Evolutionary conservation across 768 basidiomycete species (phyloP).

Genomic region (Hygrophoropsis aurantiaca): DNA sequence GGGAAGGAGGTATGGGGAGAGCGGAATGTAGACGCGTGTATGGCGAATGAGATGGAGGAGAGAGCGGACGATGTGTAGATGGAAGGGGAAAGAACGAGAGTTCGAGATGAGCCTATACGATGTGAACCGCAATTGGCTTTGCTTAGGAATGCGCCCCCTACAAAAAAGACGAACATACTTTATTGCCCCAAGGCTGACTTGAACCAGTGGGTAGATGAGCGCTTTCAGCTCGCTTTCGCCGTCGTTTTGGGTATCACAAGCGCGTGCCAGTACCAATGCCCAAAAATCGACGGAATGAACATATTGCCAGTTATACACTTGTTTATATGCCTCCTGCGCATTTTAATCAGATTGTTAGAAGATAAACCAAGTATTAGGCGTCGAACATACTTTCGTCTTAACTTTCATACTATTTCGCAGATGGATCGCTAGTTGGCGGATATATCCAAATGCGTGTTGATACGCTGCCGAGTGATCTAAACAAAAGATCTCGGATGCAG

Average conservation of each 20-base stretch:
- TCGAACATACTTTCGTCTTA: slow-evolving; percentile 65
- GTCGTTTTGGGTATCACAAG: slow-evolving; percentile 63
- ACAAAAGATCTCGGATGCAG: slow-evolving; percentile 89
- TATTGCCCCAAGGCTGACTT: slow-evolving; percentile 90
- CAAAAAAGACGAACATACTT: slow-evolving; percentile 57
- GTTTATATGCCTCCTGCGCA: slow-evolving; percentile 80
- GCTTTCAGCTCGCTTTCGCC: slow-evolving; percentile 78
- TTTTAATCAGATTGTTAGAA: slow-evolving; percentile 8
- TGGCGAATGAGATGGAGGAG: slow-evolving; percentile 82
- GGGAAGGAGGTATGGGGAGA: slow-evolving; percentile 84
- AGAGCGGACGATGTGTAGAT: slow-evolving; percentile 88
- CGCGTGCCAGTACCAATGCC: slow-evolving; percentile 81
- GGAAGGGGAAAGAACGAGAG: slow-evolving; percentile 90
- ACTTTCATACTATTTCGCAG: slow-evolving; percentile 89
- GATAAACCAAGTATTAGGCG: background rate
- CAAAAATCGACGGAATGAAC: slow-evolving; percentile 97
- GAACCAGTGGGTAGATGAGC: slow-evolving; percentile 94
- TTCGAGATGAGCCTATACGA: slow-evolving; percentile 85
- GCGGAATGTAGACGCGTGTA: slow-evolving; percentile 83
- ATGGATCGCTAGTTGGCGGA: slow-evolving; percentile 92
- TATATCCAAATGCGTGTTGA: slow-evolving; percentile 94
- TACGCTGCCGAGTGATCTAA: slow-evolving; percentile 74
- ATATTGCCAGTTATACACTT: slow-evolving; percentile 99
- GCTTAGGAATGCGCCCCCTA: background rate
- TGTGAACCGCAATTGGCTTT: background rate